phyloP scores from a whole-genome alignment of 2,329 filamentous ascomycete genomes.

The Magnaporthiopsis incrustans region DNA sequence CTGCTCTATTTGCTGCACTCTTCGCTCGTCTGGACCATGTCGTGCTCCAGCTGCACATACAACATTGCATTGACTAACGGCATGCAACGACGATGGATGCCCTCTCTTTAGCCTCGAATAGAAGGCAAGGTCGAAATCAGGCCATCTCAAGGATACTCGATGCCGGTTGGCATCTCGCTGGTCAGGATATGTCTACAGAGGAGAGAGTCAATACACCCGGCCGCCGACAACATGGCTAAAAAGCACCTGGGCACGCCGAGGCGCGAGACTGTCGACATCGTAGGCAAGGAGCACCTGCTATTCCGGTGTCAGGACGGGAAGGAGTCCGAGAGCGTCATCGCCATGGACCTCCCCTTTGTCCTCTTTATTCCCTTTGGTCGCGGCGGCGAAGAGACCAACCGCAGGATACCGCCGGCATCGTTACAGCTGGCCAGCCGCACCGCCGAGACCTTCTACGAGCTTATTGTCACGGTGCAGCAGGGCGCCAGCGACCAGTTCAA shows the following conservation, averaged over 20 bases:
- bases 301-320: slow-evolving; percentile 79
- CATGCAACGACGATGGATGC: background rate
- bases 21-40: background rate
- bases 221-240: slow-evolving; percentile 88
- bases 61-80: background rate
- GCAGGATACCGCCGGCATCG: slow-evolving; percentile 85
- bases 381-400: slow-evolving; percentile 80
- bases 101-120: slow-evolving; percentile 66
- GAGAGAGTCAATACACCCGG: slow-evolving; percentile 92
- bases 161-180: slow-evolving; percentile 82
- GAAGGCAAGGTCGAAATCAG: slow-evolving; percentile 97
- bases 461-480: slow-evolving; percentile 93
- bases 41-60: background rate
- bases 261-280: slow-evolving; percentile 84
- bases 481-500: slow-evolving; percentile 81
- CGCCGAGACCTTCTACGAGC: slow-evolving; percentile 95
- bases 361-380: slow-evolving; percentile 94
- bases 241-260: slow-evolving; percentile 84
- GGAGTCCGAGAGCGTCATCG: slow-evolving; percentile 80
- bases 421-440: slow-evolving; percentile 84
- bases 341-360: slow-evolving; percentile 96
- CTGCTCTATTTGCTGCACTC: background rate
- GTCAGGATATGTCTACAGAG: slow-evolving; percentile 91
- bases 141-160: slow-evolving; percentile 74
- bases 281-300: slow-evolving; percentile 90